A percentile compares a stretch with the other conserved stretches of the same genome.
Conservation (phyloP, 495 filamentous ascomycete genomes). For the Hapsidospora chrysogenum region DNA sequence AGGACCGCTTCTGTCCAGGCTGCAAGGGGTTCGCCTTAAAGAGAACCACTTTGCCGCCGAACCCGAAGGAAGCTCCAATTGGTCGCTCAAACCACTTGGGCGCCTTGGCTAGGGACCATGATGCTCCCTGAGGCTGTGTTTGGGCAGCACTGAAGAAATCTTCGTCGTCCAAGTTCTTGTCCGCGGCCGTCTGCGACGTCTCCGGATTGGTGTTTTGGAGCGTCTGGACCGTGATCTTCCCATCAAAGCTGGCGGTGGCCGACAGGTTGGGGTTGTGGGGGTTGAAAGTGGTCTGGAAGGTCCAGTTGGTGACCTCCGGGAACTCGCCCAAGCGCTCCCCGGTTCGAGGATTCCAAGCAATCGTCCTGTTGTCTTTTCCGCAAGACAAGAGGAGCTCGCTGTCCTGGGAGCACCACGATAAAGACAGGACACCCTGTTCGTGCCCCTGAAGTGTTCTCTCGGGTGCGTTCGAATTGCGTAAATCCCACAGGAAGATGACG, state of each 20-base stretch:
- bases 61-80: constrained; percentile 80
- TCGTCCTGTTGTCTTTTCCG: constrained; percentile 89
- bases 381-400: constrained; percentile 80
- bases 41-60: constrained; percentile 81
- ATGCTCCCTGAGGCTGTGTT: constrained; percentile 72
- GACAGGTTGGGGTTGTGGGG: constrained; percentile 81
- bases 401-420: constrained; percentile 93
- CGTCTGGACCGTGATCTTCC: constrained; percentile 82
- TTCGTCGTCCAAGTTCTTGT: constrained; percentile 59
- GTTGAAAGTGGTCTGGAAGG: constrained; percentile 89
- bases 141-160: constrained; percentile 95
- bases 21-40: constrained; percentile 42
- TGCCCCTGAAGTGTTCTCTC: constrained; percentile 79
- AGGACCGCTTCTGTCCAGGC: constrained; percentile 43
- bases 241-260: constrained; percentile 92
- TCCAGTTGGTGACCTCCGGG: constrained; percentile 96
- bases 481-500: constrained; percentile 81
- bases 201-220: constrained; percentile 72
- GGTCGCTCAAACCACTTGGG: constrained; percentile 85
- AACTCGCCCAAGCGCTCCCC: constrained; percentile 81
- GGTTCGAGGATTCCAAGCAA: constrained; percentile 92
- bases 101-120: constrained; percentile 70
- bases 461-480: constrained; percentile 89
- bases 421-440: constrained; percentile 79
- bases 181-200: constrained; percentile 37